phyloP scores from a whole-genome alignment of 805 yeast genomes.

The Wickerhamiella australiensis region DNA sequence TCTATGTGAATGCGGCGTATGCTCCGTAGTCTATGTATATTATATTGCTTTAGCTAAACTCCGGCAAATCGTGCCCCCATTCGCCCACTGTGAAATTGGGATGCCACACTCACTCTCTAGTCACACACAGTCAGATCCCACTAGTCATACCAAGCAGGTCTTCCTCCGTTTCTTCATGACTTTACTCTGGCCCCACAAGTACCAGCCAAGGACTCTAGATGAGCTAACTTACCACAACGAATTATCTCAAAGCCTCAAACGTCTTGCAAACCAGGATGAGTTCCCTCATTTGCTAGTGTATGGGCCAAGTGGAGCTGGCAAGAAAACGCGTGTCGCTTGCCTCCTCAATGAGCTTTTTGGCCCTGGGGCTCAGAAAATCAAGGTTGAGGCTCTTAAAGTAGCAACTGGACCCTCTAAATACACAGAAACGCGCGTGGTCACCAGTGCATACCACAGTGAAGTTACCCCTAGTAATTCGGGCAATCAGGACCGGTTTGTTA shows the following conservation, averaged over 20 bases:
- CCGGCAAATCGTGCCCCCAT: too few species aligned
- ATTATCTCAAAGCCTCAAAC: slow-evolving; percentile 50
- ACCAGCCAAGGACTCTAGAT: slow-evolving; percentile 62
- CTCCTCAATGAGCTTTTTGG: slow-evolving; percentile 74
- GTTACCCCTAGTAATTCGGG: slow-evolving; percentile 97
- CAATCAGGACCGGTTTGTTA: slow-evolving; percentile 84
- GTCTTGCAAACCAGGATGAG: slow-evolving; percentile 62
- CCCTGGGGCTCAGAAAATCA: slow-evolving; percentile 64
- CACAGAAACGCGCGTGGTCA: slow-evolving; percentile 83
- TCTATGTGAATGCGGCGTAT: neutral
- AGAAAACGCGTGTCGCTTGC: slow-evolving; percentile 82
- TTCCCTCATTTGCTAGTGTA: slow-evolving; percentile 86
- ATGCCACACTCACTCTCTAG: too few species aligned
- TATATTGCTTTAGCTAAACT: neutral
- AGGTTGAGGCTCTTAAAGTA: slow-evolving; percentile 81
- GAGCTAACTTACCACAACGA: slow-evolving; percentile 54
- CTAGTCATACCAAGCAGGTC: neutral
- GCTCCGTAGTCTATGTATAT: neutral
- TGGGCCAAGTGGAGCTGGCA: slow-evolving; percentile 97
- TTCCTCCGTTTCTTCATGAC: neutral
- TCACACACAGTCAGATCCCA: neutral
- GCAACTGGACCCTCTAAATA: slow-evolving; percentile 59
- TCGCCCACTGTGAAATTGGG: too few species aligned
- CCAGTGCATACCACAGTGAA: slow-evolving; percentile 82
- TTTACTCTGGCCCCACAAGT: slow-evolving; percentile 92